A percentile compares a stretch with the other conserved stretches of the same genome.
These are phyloP conservation scores for Nakazawaea ishiwadae DNA, from an alignment of 805 yeast genomes.

Conservation along the genomic window DNA sequence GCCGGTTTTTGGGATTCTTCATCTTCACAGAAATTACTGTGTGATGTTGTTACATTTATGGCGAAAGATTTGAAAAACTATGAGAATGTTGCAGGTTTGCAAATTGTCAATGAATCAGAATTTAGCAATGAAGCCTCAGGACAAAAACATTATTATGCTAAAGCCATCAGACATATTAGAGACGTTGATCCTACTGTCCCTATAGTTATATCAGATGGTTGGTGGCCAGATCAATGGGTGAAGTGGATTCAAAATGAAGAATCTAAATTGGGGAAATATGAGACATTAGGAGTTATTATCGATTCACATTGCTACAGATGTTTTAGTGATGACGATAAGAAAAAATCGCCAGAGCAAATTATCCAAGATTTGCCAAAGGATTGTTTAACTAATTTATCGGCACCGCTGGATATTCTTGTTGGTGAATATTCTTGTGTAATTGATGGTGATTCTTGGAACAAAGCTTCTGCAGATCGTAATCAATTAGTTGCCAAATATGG, in stretches of 20 bases:
- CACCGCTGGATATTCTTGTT: conserved; percentile 58
- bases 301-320: conserved; percentile 88
- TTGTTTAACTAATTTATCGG: conserved; percentile 43
- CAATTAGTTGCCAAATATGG: conserved; percentile 62
- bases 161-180: conserved; percentile 60
- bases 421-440: conserved; percentile 92
- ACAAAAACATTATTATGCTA: conserved; percentile 58
- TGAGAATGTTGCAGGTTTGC: conserved; percentile 78
- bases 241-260: conserved; percentile 51
- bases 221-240: conserved; percentile 84
- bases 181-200: conserved; percentile 54
- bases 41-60: conserved; percentile 51
- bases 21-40: conserved; percentile 37
- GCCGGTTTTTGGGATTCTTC: conserved; percentile 62
- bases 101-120: conserved; percentile 80
- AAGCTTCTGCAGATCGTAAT: conserved; percentile 38
- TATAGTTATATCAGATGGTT: conserved; percentile 83
- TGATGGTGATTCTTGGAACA: conserved; percentile 72
- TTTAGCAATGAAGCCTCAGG: conserved; percentile 49
- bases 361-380: conserved; percentile 49
- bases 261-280: conserved; percentile 15
- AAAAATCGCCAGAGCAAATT: conserved; percentile 59
- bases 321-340: conserved; percentile 69
- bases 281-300: conserved; percentile 57
- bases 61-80: conserved; percentile 50